Percentiles rank a stretch among this genome's conserved stretches.
These are phyloP conservation scores for Aotearoamyces nothofagi DNA, from an alignment of 2,329 filamentous ascomycete genomes.

Conservation along the genomic window DNA sequence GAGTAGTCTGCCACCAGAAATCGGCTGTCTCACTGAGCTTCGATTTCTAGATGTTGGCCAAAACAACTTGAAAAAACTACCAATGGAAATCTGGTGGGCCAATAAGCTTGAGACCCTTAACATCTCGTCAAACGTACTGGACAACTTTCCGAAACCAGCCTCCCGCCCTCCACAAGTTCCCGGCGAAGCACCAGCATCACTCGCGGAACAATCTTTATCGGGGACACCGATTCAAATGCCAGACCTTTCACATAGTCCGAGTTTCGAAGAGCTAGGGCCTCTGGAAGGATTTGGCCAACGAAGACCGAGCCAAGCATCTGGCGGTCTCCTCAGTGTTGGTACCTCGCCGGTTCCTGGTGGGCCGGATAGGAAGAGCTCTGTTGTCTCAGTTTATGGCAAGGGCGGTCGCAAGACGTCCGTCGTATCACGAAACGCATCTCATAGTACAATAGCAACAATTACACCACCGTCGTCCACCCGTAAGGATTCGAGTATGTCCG, in stretches of 20 bases:
- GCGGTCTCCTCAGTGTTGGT: slow-evolving; percentile 59
- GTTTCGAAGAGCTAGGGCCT: slow-evolving; percentile 62
- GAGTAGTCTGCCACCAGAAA: slow-evolving; percentile 68
- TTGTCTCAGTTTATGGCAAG: slow-evolving; percentile 66
- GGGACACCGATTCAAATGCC: slow-evolving; percentile 7
- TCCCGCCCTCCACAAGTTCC: slow-evolving; percentile 51
- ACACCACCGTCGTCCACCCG: slow-evolving; percentile 41
- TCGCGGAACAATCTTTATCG: slow-evolving; percentile 5
- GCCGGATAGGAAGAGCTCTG: slow-evolving; percentile 62
- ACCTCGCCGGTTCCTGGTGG: slow-evolving; percentile 49
- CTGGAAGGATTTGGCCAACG: slow-evolving; percentile 48
- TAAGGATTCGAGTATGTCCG: slow-evolving; percentile 82
- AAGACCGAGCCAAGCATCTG: slow-evolving; percentile 74
- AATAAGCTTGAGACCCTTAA: slow-evolving; percentile 83
- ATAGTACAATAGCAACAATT: slow-evolving; percentile 23
- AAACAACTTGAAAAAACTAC: slow-evolving; percentile 82
- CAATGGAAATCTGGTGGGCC: slow-evolving; percentile 93
- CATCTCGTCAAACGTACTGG: slow-evolving; percentile 85
- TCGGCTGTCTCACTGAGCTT: slow-evolving; percentile 76
- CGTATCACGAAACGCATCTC: slow-evolving; percentile 49
- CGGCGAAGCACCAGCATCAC: slow-evolving; percentile 26
- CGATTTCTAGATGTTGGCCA: slow-evolving; percentile 77
- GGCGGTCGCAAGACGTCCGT: slow-evolving; percentile 76
- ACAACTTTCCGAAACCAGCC: slow-evolving; percentile 76
- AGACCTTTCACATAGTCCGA: slow-evolving; percentile 43